Evolutionary conservation across 169 alveolate species (phyloP).

Genomic region (Plasmodium vivax): DNA sequence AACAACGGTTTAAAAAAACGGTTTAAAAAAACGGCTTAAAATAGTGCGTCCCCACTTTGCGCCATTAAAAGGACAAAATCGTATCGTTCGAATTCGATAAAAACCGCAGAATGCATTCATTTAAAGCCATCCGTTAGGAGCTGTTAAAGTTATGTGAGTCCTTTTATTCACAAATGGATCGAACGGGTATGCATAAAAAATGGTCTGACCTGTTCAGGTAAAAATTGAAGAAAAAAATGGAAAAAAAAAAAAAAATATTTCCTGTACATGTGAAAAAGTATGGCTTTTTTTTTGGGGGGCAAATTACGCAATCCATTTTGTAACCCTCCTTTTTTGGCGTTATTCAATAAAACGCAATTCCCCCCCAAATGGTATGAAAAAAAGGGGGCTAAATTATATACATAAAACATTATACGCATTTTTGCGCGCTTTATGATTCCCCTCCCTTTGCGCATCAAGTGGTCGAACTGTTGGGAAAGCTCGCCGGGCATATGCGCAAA

Average conservation of each 20-base stretch:
- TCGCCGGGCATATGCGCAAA: neutral
- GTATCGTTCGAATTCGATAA: neutral
- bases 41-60: neutral
- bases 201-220: slow-evolving; percentile 6
- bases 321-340: neutral
- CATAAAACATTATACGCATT: neutral
- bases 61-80: neutral
- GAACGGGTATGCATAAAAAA: neutral
- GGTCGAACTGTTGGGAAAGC: neutral
- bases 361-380: neutral
- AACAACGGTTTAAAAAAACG: neutral
- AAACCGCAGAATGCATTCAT: neutral
- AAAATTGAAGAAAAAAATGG: neutral
- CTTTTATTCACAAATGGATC: neutral
- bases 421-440: neutral
- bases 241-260: neutral
- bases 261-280: neutral
- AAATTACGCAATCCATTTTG: neutral
- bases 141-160: neutral
- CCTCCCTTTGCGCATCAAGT: neutral
- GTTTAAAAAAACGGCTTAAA: neutral
- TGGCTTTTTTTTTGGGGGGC: neutral
- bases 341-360: neutral
- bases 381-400: neutral
- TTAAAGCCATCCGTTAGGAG: neutral